Conservation (phyloP, 768 basidiomycete species). For the Tylopilus rubrobrunneus region DNA sequence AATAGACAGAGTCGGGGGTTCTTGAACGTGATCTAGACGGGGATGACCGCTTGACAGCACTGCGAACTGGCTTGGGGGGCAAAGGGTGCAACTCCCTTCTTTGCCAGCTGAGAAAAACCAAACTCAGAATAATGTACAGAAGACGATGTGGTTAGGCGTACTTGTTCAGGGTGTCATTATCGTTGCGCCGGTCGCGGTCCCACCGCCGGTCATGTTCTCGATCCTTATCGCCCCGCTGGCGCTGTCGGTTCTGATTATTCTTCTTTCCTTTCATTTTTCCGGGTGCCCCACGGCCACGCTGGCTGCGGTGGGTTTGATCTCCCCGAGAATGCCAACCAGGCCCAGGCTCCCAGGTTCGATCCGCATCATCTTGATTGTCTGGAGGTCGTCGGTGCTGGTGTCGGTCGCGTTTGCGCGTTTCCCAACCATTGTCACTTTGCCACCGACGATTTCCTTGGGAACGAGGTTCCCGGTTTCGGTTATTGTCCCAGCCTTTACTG, state of each 20-base stretch:
- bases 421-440: slow-evolving; percentile 48
- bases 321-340: slow-evolving; percentile 57
- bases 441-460: slow-evolving; percentile 29
- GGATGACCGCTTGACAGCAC: slow-evolving; percentile 41
- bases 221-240: slow-evolving; percentile 28
- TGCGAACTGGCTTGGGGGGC: slow-evolving; percentile 36
- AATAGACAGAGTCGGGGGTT: slow-evolving; percentile 60
- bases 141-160: slow-evolving; percentile 34
- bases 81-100: slow-evolving; percentile 48
- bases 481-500: slow-evolving; percentile 32
- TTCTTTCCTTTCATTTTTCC: slow-evolving; percentile 37
- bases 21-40: slow-evolving; percentile 50
- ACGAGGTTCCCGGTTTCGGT: slow-evolving; percentile 35
- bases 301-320: slow-evolving; percentile 36
- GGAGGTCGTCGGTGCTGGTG: slow-evolving; percentile 36
- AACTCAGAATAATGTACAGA: slow-evolving; percentile 3
- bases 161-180: slow-evolving; percentile 76
- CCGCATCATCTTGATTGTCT: slow-evolving; percentile 34
- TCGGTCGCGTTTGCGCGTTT: slow-evolving; percentile 44
- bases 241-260: slow-evolving; percentile 32
- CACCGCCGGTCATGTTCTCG: slow-evolving; percentile 25
- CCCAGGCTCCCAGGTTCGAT: slow-evolving; percentile 72
- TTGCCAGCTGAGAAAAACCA: slow-evolving; percentile 52
- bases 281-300: slow-evolving; percentile 35
- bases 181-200: slow-evolving; percentile 44